phyloP scores from a whole-genome alignment of 2,329 filamentous ascomycete genomes.

The Chrysoporthe puriensis region DNA sequence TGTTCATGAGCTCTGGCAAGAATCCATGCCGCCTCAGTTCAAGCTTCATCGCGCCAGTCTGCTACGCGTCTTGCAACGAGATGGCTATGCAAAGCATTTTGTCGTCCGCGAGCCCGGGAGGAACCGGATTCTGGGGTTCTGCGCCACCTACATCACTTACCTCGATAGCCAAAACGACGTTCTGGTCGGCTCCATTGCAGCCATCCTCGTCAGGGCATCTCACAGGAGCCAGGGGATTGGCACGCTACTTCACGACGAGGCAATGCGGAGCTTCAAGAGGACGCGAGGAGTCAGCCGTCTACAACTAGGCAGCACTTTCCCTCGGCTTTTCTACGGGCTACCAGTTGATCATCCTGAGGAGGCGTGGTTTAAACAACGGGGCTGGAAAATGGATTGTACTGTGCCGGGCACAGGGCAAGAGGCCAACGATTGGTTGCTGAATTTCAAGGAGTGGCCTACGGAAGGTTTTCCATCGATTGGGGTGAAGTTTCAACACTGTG shows the following conservation, averaged over 20 bases:
- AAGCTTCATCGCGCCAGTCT: constrained; percentile 48
- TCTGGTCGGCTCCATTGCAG: constrained; percentile 59
- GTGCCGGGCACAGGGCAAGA: constrained; percentile 52
- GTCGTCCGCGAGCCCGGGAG: constrained; percentile 54
- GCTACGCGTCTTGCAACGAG: constrained; percentile 52
- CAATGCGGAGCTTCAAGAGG: constrained; percentile 51
- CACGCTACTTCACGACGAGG: constrained; percentile 55
- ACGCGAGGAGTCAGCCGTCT: constrained; percentile 57
- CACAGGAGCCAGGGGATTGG: constrained; percentile 57
- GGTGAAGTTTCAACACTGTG: constrained; percentile 50
- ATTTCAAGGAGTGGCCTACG: constrained; percentile 53
- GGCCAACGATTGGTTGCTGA: constrained; percentile 58
- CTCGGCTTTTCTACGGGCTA: constrained; percentile 59
- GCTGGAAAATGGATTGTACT: constrained; percentile 54
- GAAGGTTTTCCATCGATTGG: constrained; percentile 45
- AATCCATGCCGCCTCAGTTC: constrained; percentile 50
- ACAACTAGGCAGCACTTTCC: constrained; percentile 62
- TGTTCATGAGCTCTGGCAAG: constrained; percentile 52
- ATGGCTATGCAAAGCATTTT: constrained; percentile 62
- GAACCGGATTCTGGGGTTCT: constrained; percentile 56
- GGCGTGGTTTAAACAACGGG: constrained; percentile 58
- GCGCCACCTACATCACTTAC: constrained; percentile 63
- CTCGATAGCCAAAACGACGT: constrained; percentile 55
- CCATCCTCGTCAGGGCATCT: constrained; percentile 54
- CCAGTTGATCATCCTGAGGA: constrained; percentile 47